Evolutionary conservation across 257 asterid species (phyloP), one percentile per base, ranked within the genome.

Genomic region (Striga asiatica): DNA sequence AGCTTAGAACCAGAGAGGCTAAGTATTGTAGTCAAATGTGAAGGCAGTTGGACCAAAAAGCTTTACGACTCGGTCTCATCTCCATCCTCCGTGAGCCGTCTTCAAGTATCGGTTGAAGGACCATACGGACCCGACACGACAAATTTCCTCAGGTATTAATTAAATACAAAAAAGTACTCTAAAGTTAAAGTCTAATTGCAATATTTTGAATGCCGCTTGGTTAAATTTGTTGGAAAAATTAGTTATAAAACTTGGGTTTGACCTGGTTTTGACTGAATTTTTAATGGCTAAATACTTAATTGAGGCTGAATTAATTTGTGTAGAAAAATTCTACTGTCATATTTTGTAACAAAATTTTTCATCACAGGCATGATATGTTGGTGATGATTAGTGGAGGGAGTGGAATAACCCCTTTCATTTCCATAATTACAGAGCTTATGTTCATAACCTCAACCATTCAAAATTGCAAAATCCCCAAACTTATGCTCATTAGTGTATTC

Each of bases 341-440:
- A n/a, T 21, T 2, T 41, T 5, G 8, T 1, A 41, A 41, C 35
- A 10, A 29, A 29, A 29, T 10, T 10, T 1, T 1, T 10, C 23
- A 48, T 41, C 21, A 28, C 68, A 83, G 94, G 53, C 88, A 81
- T 23, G 86, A 84, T 2, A 53, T 66, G 39, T 50, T 84, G 46
- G 78, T 84, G 43, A 77, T 84, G 88, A 68, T 81, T 11, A 79
- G 92, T 49, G 95, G 95, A 68, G 95, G 95, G 13, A 81, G 93
- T 55, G 95, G 93, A 9, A 55, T 84, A 21, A 75, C 92, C 1
- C 95, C 95, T 4, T 79, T 84, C 69, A 75, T 84, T 41, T 84
- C 92, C 34, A 75, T 81, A 7, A 66, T 84, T 11, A 61, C 80
- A 22, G 88, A 81, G 23, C 63, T 84, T 11, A 77, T 81, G 4